Conservation (phyloP, 164 flowering plant genomes). For the Chimonanthus salicifolius region DNA sequence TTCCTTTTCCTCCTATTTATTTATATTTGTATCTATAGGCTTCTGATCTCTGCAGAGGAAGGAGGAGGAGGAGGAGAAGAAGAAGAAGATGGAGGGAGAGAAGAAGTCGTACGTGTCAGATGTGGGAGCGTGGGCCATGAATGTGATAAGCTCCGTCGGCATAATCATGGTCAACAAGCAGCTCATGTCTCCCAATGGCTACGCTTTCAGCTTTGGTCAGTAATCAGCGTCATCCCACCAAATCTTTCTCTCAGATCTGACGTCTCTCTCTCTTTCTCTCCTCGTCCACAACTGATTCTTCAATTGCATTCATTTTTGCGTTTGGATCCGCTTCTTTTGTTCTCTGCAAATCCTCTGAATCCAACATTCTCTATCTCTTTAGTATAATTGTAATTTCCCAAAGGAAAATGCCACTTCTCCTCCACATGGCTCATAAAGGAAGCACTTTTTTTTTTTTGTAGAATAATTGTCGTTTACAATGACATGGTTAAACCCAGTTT, state of each 20-base stretch:
- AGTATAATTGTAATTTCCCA: too few relatives aligned
- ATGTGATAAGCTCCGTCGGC: slow-evolving; percentile 77
- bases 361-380: not conserved
- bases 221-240: slow-evolving; percentile 5
- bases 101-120: slow-evolving; percentile 50
- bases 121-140: slow-evolving; percentile 95
- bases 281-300: not conserved
- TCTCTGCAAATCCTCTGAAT: not conserved
- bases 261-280: not conserved
- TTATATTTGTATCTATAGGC: too few relatives aligned
- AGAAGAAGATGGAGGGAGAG: slow-evolving; percentile 25
- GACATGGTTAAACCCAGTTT: too few relatives aligned
- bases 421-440: too few relatives aligned
- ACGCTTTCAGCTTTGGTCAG: slow-evolving; percentile 65
- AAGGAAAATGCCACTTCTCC: too few relatives aligned
- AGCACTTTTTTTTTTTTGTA: too few relatives aligned
- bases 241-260: too few relatives aligned
- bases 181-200: slow-evolving; percentile 72
- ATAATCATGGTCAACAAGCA: slow-evolving; percentile 89
- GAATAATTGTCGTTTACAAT: too few relatives aligned
- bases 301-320: not conserved
- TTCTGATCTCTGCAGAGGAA: too few relatives aligned
- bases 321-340: not conserved
- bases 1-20: too few relatives aligned
- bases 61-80: too few relatives aligned